Conservation (phyloP, 352 stramenopile genomes). For the Pythium sukuiense region DNA sequence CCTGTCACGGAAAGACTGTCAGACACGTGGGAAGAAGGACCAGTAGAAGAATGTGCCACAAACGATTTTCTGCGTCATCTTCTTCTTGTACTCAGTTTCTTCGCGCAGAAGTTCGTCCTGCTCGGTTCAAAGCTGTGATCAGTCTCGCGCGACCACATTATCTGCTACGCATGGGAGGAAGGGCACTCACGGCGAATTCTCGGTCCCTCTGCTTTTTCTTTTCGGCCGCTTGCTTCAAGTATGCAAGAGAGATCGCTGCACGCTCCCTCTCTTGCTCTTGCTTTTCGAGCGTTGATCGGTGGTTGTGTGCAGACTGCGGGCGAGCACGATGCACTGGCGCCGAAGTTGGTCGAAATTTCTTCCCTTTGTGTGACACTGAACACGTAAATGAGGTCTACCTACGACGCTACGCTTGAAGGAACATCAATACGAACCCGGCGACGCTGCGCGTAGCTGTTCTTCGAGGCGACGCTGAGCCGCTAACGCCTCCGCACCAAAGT, state of each 20-base stretch:
- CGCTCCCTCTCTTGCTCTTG: conserved; percentile 20
- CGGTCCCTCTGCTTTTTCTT: conserved; percentile 69
- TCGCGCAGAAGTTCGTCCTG: conserved; percentile 60
- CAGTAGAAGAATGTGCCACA: background rate
- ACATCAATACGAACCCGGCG: conserved; percentile 1
- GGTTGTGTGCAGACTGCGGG: conserved; percentile 12
- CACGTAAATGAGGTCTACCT: background rate
- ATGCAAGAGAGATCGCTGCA: conserved; percentile 56
- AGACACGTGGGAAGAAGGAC: background rate
- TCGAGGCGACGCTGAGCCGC: conserved; percentile 18
- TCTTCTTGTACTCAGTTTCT: conserved; percentile 69
- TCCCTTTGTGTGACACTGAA: background rate
- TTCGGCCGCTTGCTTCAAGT: conserved; percentile 52
- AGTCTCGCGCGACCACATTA: background rate
- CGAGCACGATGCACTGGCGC: conserved; percentile 44
- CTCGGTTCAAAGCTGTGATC: background rate
- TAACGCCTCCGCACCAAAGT: conserved; percentile 43
- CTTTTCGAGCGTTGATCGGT: background rate
- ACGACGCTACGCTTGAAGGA: background rate
- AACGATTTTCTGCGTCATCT: conserved; percentile 72
- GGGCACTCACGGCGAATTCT: conserved; percentile 55
- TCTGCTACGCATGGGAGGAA: too few species aligned
- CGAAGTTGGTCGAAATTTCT: conserved; percentile 45
- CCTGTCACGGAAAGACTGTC: conserved; percentile 22
- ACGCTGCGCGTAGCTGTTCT: background rate